These are phyloP conservation scores for Hydrangea macrophylla DNA, from an alignment of 148 eudicot species.

Conservation along the genomic window DNA sequence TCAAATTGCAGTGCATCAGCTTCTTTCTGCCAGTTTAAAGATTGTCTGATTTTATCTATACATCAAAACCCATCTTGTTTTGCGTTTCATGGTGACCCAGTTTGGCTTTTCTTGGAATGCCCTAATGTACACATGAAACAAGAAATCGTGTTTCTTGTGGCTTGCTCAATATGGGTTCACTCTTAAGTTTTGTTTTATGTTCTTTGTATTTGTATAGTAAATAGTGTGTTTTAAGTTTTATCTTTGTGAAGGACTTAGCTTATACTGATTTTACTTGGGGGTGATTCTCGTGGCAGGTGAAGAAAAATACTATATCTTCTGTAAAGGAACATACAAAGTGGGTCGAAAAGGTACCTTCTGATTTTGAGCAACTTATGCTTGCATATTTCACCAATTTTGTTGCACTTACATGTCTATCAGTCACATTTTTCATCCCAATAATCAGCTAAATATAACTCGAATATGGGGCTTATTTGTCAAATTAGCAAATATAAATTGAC, in stretches of 20 bases:
- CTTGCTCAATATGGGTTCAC: conserved; percentile 1
- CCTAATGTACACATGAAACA: too few relatives aligned
- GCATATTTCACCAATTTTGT: neutral
- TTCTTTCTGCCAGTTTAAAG: too few relatives aligned
- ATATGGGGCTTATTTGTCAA: neutral
- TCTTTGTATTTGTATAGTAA: too few relatives aligned
- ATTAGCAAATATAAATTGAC: neutral
- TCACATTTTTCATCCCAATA: neutral
- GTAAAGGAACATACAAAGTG: conserved; percentile 86
- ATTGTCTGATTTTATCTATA: too few relatives aligned
- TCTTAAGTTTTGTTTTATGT: neutral
- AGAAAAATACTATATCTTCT: conserved; percentile 67
- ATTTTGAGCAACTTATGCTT: neutral
- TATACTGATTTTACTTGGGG: conserved; percentile 17
- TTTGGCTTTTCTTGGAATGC: too few relatives aligned
- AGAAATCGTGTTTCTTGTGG: neutral
- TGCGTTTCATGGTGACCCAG: too few relatives aligned
- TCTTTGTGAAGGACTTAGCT: neutral
- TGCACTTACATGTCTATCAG: neutral
- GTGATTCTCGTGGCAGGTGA: conserved; percentile 54
- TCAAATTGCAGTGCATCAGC: neutral
- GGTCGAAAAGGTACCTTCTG: conserved; percentile 82
- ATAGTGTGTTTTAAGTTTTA: neutral
- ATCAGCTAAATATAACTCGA: neutral
- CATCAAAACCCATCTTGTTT: too few relatives aligned